Evolutionary conservation across 352 stramenopile genomes (phyloP).

Genomic region (Phytophthora macrochlamydospora): DNA sequence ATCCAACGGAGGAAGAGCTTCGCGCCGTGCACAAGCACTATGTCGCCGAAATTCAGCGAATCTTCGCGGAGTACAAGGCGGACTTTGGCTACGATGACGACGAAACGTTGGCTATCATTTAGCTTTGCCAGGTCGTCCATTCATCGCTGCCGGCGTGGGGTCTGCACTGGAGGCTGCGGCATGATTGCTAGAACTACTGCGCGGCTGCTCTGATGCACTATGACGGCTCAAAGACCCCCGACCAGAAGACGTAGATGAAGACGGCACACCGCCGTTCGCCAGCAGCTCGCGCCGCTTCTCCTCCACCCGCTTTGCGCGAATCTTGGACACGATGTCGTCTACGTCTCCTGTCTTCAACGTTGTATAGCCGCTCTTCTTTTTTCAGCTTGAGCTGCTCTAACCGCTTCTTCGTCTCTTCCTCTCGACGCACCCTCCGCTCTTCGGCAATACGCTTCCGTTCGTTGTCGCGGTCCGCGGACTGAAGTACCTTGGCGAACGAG

Average conservation of each 20-base stretch:
- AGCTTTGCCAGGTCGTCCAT: background rate
- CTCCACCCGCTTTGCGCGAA: slow-evolving; percentile 77
- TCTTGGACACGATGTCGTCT: slow-evolving; percentile 85
- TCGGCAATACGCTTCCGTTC: slow-evolving; percentile 85
- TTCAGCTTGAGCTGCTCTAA: slow-evolving; percentile 82
- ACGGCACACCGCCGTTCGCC: slow-evolving; percentile 32
- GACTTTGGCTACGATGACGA: slow-evolving; percentile 69
- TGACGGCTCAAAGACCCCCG: slow-evolving; percentile 17
- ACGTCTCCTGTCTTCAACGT: slow-evolving; percentile 81
- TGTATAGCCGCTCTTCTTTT: slow-evolving; percentile 71
- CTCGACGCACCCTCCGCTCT: slow-evolving; percentile 71
- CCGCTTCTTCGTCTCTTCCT: slow-evolving; percentile 83
- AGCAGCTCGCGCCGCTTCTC: slow-evolving; percentile 75
- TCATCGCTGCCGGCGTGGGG: slow-evolving; percentile 35
- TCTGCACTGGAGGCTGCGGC: slow-evolving; percentile 8
- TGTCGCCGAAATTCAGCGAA: slow-evolving; percentile 54
- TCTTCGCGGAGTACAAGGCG: slow-evolving; percentile 70
- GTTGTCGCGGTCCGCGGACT: slow-evolving; percentile 83
- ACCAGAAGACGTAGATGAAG: slow-evolving; percentile 29
- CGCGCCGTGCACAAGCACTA: slow-evolving; percentile 52
- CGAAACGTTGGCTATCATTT: slow-evolving; percentile 65
- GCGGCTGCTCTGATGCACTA: background rate
- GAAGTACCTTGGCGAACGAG: slow-evolving; percentile 82
- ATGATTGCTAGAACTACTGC: slow-evolving; percentile 16
- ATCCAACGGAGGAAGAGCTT: slow-evolving; percentile 61